Evolutionary conservation across 177 flowering plant genomes (phyloP).

Genomic region (Vitis hybrid): DNA sequence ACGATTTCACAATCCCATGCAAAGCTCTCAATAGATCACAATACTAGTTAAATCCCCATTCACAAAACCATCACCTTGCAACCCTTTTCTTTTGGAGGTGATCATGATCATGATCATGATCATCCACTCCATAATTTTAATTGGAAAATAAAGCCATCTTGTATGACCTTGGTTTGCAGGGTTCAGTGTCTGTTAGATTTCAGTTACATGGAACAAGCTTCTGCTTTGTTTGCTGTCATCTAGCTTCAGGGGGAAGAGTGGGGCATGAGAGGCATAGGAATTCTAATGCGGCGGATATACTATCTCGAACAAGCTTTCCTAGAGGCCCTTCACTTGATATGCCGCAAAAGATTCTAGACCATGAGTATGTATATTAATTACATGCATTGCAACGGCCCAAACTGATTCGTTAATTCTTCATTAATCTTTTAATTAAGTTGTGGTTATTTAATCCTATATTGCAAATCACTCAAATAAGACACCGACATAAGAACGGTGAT

Average conservation of each 20-base stretch:
- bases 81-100: no score
- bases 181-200: slow-evolving; percentile 77
- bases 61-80: no score
- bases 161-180: slow-evolving; percentile 38
- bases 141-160: no score
- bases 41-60: no score
- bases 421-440: neutral
- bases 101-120: no score
- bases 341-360: slow-evolving; percentile 69
- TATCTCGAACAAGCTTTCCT: slow-evolving; percentile 63
- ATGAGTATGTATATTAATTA: slow-evolving; percentile 47
- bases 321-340: slow-evolving; percentile 41
- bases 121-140: no score
- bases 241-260: slow-evolving; percentile 77
- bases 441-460: neutral
- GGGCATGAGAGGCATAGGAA: slow-evolving; percentile 66
- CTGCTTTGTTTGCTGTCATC: slow-evolving; percentile 82
- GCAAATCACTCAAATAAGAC: slow-evolving; percentile 5
- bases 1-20: neutral
- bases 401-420: no score
- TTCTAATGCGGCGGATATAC: slow-evolving; percentile 53
- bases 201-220: slow-evolving; percentile 70
- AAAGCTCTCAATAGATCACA: neutral
- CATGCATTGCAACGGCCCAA: neutral
- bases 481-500: neutral